Evolutionary conservation across 2,329 filamentous ascomycete genomes (phyloP).

Genomic region (Arthrobotrys entomopaga): DNA sequence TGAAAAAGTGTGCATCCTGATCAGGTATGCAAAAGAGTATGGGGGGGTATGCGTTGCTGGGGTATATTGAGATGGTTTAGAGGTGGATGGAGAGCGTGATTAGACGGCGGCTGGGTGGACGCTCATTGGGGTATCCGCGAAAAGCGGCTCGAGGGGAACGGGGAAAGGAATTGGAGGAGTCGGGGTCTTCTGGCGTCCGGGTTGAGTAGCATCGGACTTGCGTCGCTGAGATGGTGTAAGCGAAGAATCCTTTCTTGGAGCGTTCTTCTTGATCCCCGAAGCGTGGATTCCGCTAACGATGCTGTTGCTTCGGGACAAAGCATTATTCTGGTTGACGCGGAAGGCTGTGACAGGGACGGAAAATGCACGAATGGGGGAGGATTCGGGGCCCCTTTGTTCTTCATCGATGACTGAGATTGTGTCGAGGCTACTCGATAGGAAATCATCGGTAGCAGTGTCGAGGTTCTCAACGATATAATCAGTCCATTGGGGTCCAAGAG

Average conservation of each 20-base stretch:
- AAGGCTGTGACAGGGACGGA: constrained; percentile 52
- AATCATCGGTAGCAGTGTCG: constrained; percentile 19
- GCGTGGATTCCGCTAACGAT: constrained; percentile 39
- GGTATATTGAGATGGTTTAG: neutral
- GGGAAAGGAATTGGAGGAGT: constrained; percentile 31
- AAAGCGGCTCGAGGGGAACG: constrained; percentile 47
- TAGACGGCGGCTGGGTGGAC: constrained; percentile 41
- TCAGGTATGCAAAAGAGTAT: neutral
- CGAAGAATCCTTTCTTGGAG: constrained; percentile 50
- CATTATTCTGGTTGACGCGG: constrained; percentile 50
- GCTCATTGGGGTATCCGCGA: constrained; percentile 34
- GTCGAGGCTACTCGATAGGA: constrained; percentile 14
- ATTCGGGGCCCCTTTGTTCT: constrained; percentile 25
- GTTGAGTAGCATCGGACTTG: constrained; percentile 50
- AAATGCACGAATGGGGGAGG: constrained; percentile 46
- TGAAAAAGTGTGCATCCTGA: constrained; percentile 19
- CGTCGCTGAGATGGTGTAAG: constrained; percentile 51
- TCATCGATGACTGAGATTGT: constrained; percentile 20
- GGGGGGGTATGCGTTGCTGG: neutral
- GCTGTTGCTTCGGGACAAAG: constrained; percentile 44
- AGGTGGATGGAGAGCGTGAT: constrained; percentile 7
- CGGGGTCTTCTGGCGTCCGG: constrained; percentile 30
- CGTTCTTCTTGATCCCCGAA: constrained; percentile 50
- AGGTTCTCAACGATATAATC: constrained; percentile 46
- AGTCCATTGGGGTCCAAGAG: constrained; percentile 30